Conservation (phyloP, 2,329 filamentous ascomycete species). For the Ophiobolus disseminans region DNA sequence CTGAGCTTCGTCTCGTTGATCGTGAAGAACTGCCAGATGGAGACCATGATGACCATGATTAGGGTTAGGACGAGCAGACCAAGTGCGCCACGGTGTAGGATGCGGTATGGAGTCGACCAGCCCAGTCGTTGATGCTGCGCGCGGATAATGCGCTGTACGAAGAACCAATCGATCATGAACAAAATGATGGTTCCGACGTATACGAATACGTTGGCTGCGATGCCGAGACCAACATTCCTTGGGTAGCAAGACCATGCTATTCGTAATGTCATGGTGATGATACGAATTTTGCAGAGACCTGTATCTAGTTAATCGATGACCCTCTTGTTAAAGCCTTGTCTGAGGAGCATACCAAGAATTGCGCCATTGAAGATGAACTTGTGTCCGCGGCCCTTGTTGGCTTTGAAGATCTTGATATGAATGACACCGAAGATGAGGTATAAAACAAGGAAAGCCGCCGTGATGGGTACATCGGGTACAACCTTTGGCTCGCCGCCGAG, state of each 20-base stretch:
- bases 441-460: slow-evolving; percentile 50
- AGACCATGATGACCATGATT: slow-evolving; percentile 69
- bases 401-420: slow-evolving; percentile 52
- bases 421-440: slow-evolving; percentile 50
- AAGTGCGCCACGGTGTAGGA: slow-evolving; percentile 58
- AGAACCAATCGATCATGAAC: slow-evolving; percentile 79
- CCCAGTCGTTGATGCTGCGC: slow-evolving; percentile 74
- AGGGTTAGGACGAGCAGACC: slow-evolving; percentile 65
- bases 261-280: slow-evolving; percentile 52
- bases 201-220: slow-evolving; percentile 72
- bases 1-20: slow-evolving; percentile 58
- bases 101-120: slow-evolving; percentile 66
- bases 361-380: slow-evolving; percentile 54
- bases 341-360: slow-evolving; percentile 46
- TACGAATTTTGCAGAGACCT: slow-evolving; percentile 54
- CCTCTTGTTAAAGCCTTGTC: background rate
- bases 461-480: slow-evolving; percentile 51
- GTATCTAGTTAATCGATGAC: slow-evolving; percentile 14
- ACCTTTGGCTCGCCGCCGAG: slow-evolving; percentile 39
- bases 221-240: slow-evolving; percentile 57
- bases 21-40: slow-evolving; percentile 73
- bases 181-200: slow-evolving; percentile 78
- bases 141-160: slow-evolving; percentile 76
- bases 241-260: slow-evolving; percentile 47
- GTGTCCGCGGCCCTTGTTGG: slow-evolving; percentile 49